Percentiles rank a stretch among this genome's conserved stretches.
Conservation (phyloP, 2,329 filamentous ascomycete genomes). For the Cladosporium phlei region DNA sequence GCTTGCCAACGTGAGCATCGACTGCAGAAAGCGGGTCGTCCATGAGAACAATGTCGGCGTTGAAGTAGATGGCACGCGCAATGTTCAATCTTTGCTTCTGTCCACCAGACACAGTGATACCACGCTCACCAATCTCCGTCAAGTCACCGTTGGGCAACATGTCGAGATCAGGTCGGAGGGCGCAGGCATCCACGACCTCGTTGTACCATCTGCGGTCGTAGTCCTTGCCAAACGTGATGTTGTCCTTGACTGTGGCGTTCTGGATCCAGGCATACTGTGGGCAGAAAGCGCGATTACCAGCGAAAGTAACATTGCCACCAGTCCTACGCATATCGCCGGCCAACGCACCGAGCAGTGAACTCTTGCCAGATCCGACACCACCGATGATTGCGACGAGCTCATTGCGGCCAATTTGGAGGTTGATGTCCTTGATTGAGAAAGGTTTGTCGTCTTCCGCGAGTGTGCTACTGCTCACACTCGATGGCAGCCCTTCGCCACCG, state of each 20-base stretch:
- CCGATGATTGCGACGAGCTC: conserved; percentile 84
- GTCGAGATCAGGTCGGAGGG: conserved; percentile 76
- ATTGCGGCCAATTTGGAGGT: conserved; percentile 64
- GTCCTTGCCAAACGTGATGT: conserved; percentile 84
- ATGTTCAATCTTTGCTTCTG: conserved; percentile 96
- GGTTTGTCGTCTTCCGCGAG: conserved; percentile 59
- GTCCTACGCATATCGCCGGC: conserved; percentile 93
- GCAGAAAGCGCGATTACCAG: conserved; percentile 81
- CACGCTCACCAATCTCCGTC: conserved; percentile 92
- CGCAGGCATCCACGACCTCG: conserved; percentile 79
- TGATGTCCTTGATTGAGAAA: conserved; percentile 66
- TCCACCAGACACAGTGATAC: conserved; percentile 90
- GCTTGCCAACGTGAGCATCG: conserved; percentile 56
- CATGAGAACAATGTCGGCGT: conserved; percentile 59
- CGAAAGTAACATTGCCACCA: conserved; percentile 65
- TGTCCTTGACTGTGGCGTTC: conserved; percentile 79
- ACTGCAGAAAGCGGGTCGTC: conserved; percentile 59
- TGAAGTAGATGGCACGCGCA: conserved; percentile 67
- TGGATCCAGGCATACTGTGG: conserved; percentile 98
- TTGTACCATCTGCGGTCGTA: conserved; percentile 72
- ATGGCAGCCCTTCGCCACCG: conserved; percentile 12
- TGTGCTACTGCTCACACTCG: conserved; percentile 46
- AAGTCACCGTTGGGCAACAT: conserved; percentile 86
- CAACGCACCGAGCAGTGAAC: conserved; percentile 77
- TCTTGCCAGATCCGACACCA: conserved; percentile 85